A percentile compares a stretch with the other conserved stretches of the same genome.
Conservation (phyloP, 257 asterid species). For the Anisodus acutangulus region DNA sequence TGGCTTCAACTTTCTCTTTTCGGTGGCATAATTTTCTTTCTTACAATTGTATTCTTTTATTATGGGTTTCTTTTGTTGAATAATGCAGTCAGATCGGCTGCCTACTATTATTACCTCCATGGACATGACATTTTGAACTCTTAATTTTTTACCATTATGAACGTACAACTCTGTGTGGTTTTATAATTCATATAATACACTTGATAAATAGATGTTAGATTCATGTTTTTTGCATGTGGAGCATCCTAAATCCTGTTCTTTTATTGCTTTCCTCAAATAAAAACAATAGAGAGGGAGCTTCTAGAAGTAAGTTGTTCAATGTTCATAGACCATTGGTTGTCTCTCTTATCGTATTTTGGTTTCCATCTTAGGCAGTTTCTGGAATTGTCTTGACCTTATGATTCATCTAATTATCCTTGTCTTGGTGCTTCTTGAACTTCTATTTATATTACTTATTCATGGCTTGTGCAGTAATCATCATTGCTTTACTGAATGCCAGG, state of each 20-base stretch:
- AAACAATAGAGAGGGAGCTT: not conserved
- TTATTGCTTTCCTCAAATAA: constrained; percentile 11
- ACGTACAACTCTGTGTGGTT: not conserved
- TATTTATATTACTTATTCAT: constrained; percentile 5
- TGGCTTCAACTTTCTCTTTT: constrained; percentile 8
- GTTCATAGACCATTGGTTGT: not conserved
- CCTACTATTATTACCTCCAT: not conserved
- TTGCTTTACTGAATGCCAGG: constrained; percentile 44
- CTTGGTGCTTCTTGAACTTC: constrained; percentile 29
- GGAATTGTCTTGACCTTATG: not conserved
- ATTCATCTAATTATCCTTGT: not conserved
- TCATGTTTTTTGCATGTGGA: constrained; percentile 2
- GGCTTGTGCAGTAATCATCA: constrained; percentile 20
- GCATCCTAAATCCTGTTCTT: constrained; percentile 15
- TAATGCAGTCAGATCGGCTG: not conserved
- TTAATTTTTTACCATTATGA: not conserved
- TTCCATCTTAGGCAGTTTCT: constrained; percentile 7
- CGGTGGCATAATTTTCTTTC: constrained; percentile 7
- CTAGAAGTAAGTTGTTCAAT: not conserved
- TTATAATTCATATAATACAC: not conserved
- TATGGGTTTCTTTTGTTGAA: not conserved
- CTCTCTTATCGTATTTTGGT: not conserved
- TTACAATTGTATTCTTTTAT: not conserved
- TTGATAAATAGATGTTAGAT: not conserved
- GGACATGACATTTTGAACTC: constrained; percentile 16